Percentiles rank a stretch among this genome's conserved stretches.
phyloP scores from a whole-genome alignment of 2,329 filamentous ascomycete genomes.

The Septoria petroselini region DNA sequence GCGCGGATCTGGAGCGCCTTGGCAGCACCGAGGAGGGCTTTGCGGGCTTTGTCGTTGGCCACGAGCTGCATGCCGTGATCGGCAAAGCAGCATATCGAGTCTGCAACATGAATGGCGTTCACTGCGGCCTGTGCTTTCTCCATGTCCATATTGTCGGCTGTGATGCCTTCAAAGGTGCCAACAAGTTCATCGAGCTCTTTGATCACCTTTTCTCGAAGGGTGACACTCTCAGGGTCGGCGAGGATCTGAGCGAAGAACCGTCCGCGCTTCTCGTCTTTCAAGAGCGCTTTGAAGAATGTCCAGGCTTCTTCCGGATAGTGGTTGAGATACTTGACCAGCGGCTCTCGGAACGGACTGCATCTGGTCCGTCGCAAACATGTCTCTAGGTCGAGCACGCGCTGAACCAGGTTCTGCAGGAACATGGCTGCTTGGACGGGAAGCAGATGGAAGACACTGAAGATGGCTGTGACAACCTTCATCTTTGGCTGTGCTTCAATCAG shows the following conservation, averaged over 20 bases:
- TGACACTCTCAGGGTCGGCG: constrained; percentile 67
- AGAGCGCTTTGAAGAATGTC: constrained; percentile 70
- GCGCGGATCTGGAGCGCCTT: constrained; percentile 76
- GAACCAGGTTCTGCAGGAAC: constrained; percentile 86
- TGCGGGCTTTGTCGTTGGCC: constrained; percentile 56
- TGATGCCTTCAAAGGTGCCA: constrained; percentile 47
- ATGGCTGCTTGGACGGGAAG: constrained; percentile 83
- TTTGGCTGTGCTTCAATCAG: constrained; percentile 88
- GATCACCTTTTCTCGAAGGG: constrained; percentile 71
- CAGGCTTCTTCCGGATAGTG: constrained; percentile 87
- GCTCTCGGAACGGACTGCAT: constrained; percentile 84
- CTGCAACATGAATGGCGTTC: constrained; percentile 81
- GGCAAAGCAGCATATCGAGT: constrained; percentile 69
- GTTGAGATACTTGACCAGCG: constrained; percentile 89
- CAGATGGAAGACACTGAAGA: constrained; percentile 97
- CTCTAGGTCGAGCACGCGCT: constrained; percentile 86
- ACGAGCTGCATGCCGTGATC: constrained; percentile 65
- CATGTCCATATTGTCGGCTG: constrained; percentile 57
- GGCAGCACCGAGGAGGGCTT: constrained; percentile 60
- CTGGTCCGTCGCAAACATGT: constrained; percentile 79
- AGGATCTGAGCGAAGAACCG: constrained; percentile 88
- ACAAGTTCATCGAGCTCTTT: constrained; percentile 71
- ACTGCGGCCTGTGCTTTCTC: constrained; percentile 74
- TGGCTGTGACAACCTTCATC: constrained; percentile 92
- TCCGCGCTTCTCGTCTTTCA: constrained; percentile 83